These are phyloP conservation scores for Citrus sinensis DNA, from an alignment of 345 rosid species.

Conservation along the genomic window DVS_A1.0 CM039165.1:29436501-29437000, in stretches of 20 bases:
- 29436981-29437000: neutral
- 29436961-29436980: conserved; percentile 22
- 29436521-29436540: conserved; percentile 97
- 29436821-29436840: conserved; percentile 98
- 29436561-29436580: conserved; percentile 98
- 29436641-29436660: neutral
- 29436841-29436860: conserved; percentile 90
- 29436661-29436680: neutral
- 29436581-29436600: conserved; percentile 99
- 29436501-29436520: conserved; percentile 96
- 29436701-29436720: conserved; percentile 7
- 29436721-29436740: conserved; percentile 67
- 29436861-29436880: conserved; percentile 98
- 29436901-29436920: conserved; percentile 96
- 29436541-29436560: conserved; percentile 98
- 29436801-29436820: conserved; percentile 94
- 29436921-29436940: conserved; percentile 98
- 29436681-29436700: neutral
- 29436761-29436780: conserved; percentile 99
- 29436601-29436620: conserved; percentile 95
- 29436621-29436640: conserved; percentile 9
- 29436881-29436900: conserved; percentile 99
- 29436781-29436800: conserved; percentile 98
- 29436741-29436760: conserved; percentile 92
- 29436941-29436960: conserved; percentile 87